These are phyloP conservation scores for Penicillium thymicola DNA, from an alignment of 2,329 filamentous ascomycete genomes.

Conservation along the genomic window DNA sequence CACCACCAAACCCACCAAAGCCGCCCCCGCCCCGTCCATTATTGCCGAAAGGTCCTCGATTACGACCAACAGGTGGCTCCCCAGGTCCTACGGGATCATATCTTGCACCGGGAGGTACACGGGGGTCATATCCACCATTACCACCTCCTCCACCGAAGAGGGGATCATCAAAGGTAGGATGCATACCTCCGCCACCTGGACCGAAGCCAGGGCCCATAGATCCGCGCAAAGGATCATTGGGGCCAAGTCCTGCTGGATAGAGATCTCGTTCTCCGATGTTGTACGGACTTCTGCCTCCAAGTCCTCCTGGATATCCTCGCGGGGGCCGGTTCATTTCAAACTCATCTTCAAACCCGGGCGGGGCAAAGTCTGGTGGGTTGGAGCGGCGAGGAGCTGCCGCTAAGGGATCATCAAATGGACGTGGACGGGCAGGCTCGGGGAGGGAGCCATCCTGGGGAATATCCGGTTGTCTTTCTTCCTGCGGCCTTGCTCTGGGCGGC, in stretches of 20 bases:
- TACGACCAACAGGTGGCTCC: conserved; percentile 48
- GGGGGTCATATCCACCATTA: conserved; percentile 60
- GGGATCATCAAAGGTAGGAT: conserved; percentile 91
- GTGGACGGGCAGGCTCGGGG: conserved; percentile 62
- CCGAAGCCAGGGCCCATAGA: conserved; percentile 61
- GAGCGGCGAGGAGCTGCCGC: conserved; percentile 59
- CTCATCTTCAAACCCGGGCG: conserved; percentile 91
- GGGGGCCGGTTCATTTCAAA: conserved; percentile 73
- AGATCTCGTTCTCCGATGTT: conserved; percentile 75
- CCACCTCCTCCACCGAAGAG: conserved; percentile 61
- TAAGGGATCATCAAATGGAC: conserved; percentile 66
- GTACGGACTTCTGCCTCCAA: conserved; percentile 55
- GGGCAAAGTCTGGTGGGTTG: conserved; percentile 71
- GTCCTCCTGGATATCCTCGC: conserved; percentile 45
- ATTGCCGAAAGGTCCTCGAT: conserved; percentile 45
- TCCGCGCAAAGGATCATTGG: conserved; percentile 73
- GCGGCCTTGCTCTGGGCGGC: conserved; percentile 39
- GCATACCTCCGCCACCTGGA: conserved; percentile 78
- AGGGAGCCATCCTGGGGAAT: conserved; percentile 52
- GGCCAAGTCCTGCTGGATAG: conserved; percentile 56
- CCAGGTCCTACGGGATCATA: conserved; percentile 85
- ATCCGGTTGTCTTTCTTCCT: conserved; percentile 43
- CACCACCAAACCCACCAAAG: conserved; percentile 58
- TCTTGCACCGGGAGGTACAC: conserved; percentile 80
- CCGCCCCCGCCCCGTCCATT: conserved; percentile 33